Evolutionary conservation across 2,329 filamentous ascomycete species (phyloP), one percentile per base, ranked within the genome.

Genomic region (Cladophialophora carrionii): DNA sequence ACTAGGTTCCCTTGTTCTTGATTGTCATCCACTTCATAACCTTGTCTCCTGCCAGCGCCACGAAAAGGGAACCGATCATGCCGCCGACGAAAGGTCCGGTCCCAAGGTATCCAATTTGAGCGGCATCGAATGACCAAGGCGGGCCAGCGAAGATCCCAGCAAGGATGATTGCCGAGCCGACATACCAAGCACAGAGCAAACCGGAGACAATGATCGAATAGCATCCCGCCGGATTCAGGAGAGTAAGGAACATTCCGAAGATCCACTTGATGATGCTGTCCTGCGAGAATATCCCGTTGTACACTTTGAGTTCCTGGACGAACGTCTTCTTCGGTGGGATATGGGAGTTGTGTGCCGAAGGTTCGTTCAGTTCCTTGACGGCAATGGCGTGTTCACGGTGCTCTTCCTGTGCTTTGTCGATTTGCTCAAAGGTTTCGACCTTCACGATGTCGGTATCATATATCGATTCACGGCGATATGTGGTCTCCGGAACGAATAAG

Each of bases 1-100:
- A 72, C 71, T 75, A 70, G 57, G 78, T 73, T 37, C 79, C 79
- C 31, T 76, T 72, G 69, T 80, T 81, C 41, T 78, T 76, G 5
- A 77, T 74, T 0, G 80, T 79, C 2, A 82, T 71, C 58, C 68
- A 73, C 20, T 80, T 73, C 6, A 73, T 70, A 17, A 78, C 58
- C 24, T 64, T 65, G 64, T 78, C 77, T 0, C 72, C 74, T 9
- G 74, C 56, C 2, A 72, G n/a, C 72, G 74, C 20, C 74, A 78
- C 79, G 49, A 82, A 74, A 59, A 83, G 77, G 1, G 76, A 73
- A 5, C 63, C 67, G 32, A 66, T 60, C 34, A 69, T 57, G 8
- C 65, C 68, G 14, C 67, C 67, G 22, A 69, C 34, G 43, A 69
- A 69, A 4, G 62, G 62, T 4, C 67, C 67, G 10, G 61, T 62